phyloP scores from a whole-genome alignment of 306 rosid genomes.

The Calophaca sinica region DNA sequence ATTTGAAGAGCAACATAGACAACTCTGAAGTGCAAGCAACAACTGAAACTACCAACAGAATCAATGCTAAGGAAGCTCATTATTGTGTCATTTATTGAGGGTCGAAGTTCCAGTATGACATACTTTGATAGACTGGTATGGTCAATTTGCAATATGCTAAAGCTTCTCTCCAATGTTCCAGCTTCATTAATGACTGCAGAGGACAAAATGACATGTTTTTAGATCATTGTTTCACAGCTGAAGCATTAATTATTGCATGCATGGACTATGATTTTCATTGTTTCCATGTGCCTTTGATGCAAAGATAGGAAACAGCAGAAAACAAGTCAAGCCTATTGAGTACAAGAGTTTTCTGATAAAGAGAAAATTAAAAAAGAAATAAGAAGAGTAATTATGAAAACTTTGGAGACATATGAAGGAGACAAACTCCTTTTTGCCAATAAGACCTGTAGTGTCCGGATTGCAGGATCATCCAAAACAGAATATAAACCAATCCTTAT shows the following conservation, averaged over 20 bases:
- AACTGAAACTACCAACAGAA: conserved; percentile 24
- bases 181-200: conserved; percentile 83
- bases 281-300: conserved; percentile 32
- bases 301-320: conserved; percentile 23
- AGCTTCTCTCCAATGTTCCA: conserved; percentile 85
- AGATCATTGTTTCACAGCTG: conserved; percentile 27
- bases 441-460: neutral
- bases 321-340: conserved; percentile 22
- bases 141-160: conserved; percentile 84
- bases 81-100: conserved; percentile 29
- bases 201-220: conserved; percentile 13
- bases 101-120: conserved; percentile 43
- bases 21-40: conserved; percentile 34
- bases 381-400: neutral
- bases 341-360: conserved; percentile 10
- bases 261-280: conserved; percentile 24
- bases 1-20: conserved; percentile 26
- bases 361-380: neutral
- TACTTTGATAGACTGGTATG: conserved; percentile 86
- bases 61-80: conserved; percentile 1
- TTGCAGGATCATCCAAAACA: conserved; percentile 32
- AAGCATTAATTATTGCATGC: conserved; percentile 31
- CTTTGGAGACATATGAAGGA: conserved; percentile 6
- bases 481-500: neutral
- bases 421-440: conserved; percentile 20